phyloP scores from a whole-genome alignment of 768 basidiomycete genomes.

The Zangia roseola region DNA sequence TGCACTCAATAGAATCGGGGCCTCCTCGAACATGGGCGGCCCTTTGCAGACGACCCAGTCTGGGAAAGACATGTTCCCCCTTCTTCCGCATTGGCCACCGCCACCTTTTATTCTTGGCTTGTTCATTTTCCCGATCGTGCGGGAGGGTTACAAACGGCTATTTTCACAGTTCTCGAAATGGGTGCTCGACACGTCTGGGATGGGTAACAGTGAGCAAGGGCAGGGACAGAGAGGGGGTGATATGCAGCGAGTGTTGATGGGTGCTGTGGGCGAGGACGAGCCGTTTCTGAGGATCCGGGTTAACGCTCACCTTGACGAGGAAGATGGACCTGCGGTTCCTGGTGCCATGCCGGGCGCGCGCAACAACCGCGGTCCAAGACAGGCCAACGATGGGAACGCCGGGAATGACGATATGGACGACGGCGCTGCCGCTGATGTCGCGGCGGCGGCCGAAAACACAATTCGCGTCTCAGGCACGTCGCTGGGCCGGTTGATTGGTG shows the following conservation, averaged over 20 bases:
- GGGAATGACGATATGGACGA: conserved; percentile 11
- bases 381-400: conserved; percentile 15
- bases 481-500: conserved; percentile 64
- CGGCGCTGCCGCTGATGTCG: conserved; percentile 30
- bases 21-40: background rate
- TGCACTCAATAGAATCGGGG: background rate
- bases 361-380: conserved; percentile 11
- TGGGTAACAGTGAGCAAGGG: conserved; percentile 2
- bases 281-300: conserved; percentile 30
- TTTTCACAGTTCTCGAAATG: conserved; percentile 42
- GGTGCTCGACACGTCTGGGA: conserved; percentile 39
- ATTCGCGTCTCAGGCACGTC: conserved; percentile 58
- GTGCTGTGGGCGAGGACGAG: conserved; percentile 25
- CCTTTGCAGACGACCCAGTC: background rate
- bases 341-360: conserved; percentile 14
- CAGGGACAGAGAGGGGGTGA: conserved; percentile 18
- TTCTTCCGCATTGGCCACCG: conserved; percentile 52
- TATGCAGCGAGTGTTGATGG: conserved; percentile 24
- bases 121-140: conserved; percentile 49
- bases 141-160: conserved; percentile 41
- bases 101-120: conserved; percentile 57
- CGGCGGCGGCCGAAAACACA: conserved; percentile 55
- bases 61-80: conserved; percentile 22
- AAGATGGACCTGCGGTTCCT: conserved; percentile 12
- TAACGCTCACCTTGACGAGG: conserved; percentile 36